A percentile compares a stretch with the other conserved stretches of the same genome.
Conservation (phyloP, 2,329 filamentous ascomycete species). For the Stachybotrys echinatus region DNA sequence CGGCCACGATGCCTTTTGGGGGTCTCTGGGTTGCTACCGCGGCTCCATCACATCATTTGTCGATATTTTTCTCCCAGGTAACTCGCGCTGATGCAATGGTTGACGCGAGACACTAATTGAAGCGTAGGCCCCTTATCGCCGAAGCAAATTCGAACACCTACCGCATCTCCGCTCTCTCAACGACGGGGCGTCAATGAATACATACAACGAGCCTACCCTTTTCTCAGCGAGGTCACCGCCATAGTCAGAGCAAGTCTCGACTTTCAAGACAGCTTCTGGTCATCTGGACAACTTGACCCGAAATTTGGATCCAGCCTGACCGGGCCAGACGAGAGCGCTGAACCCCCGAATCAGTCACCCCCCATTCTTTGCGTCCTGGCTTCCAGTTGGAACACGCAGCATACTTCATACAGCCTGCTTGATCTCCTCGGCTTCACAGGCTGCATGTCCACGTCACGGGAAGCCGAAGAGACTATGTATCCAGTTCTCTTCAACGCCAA, state of each 20-base stretch:
- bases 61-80: slow-evolving; percentile 46
- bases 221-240: slow-evolving; percentile 32
- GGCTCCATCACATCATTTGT: slow-evolving; percentile 40
- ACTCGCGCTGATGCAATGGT: background rate
- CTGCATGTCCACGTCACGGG: slow-evolving; percentile 40
- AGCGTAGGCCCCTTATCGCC: slow-evolving; percentile 39
- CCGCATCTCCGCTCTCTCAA: slow-evolving; percentile 43
- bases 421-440: slow-evolving; percentile 47
- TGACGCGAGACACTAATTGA: background rate
- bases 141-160: slow-evolving; percentile 42
- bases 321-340: slow-evolving; percentile 14
- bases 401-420: slow-evolving; percentile 45
- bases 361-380: slow-evolving; percentile 46
- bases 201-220: slow-evolving; percentile 39
- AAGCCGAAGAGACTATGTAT: slow-evolving; percentile 41
- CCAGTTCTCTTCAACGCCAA: slow-evolving; percentile 50
- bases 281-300: slow-evolving; percentile 44
- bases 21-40: slow-evolving; percentile 44
- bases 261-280: slow-evolving; percentile 54
- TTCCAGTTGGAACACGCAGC: slow-evolving; percentile 45
- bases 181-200: slow-evolving; percentile 48
- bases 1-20: slow-evolving; percentile 40
- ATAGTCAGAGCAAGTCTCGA: slow-evolving; percentile 41
- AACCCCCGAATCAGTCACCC: slow-evolving; percentile 35
- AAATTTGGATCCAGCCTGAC: slow-evolving; percentile 13